Conservation (phyloP, 176 grass and related monocot species). For the Paspalum notatum region DNA sequence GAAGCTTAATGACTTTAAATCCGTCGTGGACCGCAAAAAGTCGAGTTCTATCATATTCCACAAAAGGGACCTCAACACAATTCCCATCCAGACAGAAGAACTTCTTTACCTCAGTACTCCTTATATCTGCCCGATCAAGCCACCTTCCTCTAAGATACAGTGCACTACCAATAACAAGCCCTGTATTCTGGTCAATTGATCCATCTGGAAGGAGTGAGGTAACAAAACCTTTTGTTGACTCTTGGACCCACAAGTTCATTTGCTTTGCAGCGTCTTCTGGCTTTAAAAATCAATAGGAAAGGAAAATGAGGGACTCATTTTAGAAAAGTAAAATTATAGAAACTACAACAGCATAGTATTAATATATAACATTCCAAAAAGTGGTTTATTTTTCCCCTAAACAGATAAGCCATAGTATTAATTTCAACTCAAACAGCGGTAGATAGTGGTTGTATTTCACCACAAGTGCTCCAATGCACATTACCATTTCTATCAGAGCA, state of each 20-base stretch:
- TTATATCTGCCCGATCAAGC: constrained; percentile 39
- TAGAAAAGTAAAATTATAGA: not conserved
- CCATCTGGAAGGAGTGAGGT: constrained; percentile 25
- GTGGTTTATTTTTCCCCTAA: not conserved
- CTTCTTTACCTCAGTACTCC: constrained; percentile 22
- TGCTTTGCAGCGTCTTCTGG: constrained; percentile 33
- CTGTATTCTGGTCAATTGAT: constrained; percentile 47
- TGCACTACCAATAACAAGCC: constrained; percentile 53
- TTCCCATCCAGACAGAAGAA: constrained; percentile 56
- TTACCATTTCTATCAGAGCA: not conserved
- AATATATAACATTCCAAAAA: not conserved
- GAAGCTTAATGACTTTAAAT: constrained; percentile 64
- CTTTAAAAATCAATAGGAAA: constrained; percentile 31
- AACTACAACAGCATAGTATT: not conserved
- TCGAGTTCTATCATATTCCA: constrained; percentile 54
- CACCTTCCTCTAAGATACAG: constrained; percentile 57
- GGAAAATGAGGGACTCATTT: constrained; percentile 7
- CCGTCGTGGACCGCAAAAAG: constrained; percentile 43
- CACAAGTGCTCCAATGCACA: not conserved
- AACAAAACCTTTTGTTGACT: constrained; percentile 43
- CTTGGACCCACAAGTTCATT: constrained; percentile 44
- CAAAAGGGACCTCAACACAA: constrained; percentile 44
- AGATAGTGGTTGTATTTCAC: not conserved
- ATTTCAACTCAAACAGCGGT: not conserved
- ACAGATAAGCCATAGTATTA: not conserved